Evolutionary conservation across 2,329 filamentous ascomycete genomes (phyloP).

Genomic region (Aspergillus aculeatinus): DNA sequence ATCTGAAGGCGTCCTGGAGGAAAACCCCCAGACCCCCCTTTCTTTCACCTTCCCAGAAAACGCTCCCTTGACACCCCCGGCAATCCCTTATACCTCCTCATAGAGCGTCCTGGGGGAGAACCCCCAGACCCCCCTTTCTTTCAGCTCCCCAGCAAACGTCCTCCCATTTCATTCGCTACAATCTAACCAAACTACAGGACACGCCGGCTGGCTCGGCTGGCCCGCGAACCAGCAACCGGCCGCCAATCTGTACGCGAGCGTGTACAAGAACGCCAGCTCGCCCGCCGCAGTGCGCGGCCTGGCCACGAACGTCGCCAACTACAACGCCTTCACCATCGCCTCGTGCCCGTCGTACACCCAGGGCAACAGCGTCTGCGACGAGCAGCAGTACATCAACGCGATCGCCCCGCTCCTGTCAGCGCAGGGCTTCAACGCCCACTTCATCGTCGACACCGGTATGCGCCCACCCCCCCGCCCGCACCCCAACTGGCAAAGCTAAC

Average conservation of each 20-base stretch:
- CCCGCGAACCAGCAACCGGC: conserved; percentile 57
- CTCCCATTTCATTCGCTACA: background rate
- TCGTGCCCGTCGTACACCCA: conserved; percentile 48
- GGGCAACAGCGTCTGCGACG: conserved; percentile 53
- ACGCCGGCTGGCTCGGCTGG: conserved; percentile 66
- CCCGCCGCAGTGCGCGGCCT: conserved; percentile 53
- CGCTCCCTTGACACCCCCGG: no score
- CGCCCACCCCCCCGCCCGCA: background rate
- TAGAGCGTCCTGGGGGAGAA: background rate
- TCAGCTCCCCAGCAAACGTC: no score
- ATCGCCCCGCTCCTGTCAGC: conserved; percentile 49
- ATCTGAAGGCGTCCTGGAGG: background rate
- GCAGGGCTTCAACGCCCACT: conserved; percentile 54
- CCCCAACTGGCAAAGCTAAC: background rate
- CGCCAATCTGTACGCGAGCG: conserved; percentile 48
- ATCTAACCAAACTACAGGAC: conserved; percentile 28
- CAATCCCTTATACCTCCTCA: no score
- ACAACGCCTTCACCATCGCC: conserved; percentile 54
- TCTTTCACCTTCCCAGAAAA: background rate
- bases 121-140: background rate
- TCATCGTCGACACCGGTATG: conserved; percentile 55
- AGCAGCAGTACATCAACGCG: conserved; percentile 53
- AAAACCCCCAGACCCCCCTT: background rate
- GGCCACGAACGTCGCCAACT: conserved; percentile 60
- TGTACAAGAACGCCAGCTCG: conserved; percentile 50